Evolutionary conservation across 2,329 filamentous ascomycete genomes (phyloP), one percentile per base, ranked within the genome.

Genomic region (Corinectria fuckeliana): DNA sequence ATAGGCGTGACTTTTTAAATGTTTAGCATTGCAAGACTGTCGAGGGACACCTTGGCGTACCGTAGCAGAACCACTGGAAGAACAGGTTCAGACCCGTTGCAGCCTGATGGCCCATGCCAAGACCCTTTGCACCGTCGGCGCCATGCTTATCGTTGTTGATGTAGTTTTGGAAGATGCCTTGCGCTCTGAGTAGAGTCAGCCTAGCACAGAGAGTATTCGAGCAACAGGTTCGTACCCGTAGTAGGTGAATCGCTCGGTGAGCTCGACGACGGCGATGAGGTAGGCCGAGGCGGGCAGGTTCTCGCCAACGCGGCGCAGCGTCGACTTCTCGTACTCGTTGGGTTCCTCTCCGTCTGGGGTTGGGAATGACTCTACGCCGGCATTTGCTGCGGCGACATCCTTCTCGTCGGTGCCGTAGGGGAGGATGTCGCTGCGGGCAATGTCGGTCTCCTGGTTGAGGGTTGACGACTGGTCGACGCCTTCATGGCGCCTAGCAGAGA

Each of bases 171-270:
- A 85, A 85, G 34, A 83, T 70, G 56, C 82, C 83, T 48, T 78
- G 78, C 56, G 82, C 62, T 47, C 58, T 49, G 21, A 8, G 18
- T 21, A 8, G 13, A 5, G 20, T 16, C 9, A 26, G 41, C 13
- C 26, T 16, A 44, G n/a, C 4, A 28, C 13, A 10, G n/a, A 4
- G 11, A 25, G 10, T 23, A 36, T 3, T 10, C 11, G 13, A 25
- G 10, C 21, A 13, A 26, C 6, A 25, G 2, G 21, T 23, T n/a
- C 30, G 16, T 44, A 53, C 13, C 82, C 82, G 61, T 85, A 85
- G 76, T 82, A 86, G 57, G 84, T 82, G 75, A 87, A 87, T 53
- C 85, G 82, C 71, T 87, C 85, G 2, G 74, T 77, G 38, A 86
- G 72, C 67, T 86, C 85, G 44, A 87, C 82, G 14, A 84, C 64